A percentile compares a stretch with the other conserved stretches of the same genome.
Evolutionary conservation across 371 early-diverging fungal species (phyloP).

Genomic region (Dichotomocladium elegans): DNA sequence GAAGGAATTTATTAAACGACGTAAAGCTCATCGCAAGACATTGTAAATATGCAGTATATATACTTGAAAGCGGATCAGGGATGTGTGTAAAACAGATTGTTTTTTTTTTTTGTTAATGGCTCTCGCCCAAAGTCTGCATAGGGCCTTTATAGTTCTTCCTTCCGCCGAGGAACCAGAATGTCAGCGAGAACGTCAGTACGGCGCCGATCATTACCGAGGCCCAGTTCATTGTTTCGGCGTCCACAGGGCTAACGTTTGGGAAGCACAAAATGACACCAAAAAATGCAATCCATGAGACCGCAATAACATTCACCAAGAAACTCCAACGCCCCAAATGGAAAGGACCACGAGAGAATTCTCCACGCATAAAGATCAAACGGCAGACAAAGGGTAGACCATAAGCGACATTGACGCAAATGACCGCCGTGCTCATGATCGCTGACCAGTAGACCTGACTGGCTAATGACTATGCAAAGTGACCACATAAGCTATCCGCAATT

Average conservation of each 20-base stretch:
- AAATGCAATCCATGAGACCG: conserved; percentile 23
- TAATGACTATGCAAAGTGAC: conserved; percentile 8
- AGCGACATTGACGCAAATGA: conserved; percentile 17
- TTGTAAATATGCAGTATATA: too few species aligned
- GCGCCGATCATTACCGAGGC: conserved; percentile 21
- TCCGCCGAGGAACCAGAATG: conserved; percentile 20
- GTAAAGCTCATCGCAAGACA: too few species aligned
- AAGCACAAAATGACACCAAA: conserved; percentile 22
- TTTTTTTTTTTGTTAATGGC: too few species aligned
- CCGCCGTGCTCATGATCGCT: conserved; percentile 19
- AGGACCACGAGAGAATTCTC: conserved; percentile 12
- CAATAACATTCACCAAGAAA: conserved; percentile 18
- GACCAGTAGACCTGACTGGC: conserved; percentile 19
- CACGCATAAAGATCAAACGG: conserved; percentile 20
- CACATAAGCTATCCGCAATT: too few species aligned
- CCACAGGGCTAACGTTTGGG: conserved; percentile 14
- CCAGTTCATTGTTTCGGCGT: conserved; percentile 20
- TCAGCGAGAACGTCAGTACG: conserved; percentile 12
- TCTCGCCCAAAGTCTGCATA: conserved; percentile 23
- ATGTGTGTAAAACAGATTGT: too few species aligned
- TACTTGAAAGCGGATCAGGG: too few species aligned
- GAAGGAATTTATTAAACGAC: too few species aligned
- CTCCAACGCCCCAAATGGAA: conserved; percentile 18
- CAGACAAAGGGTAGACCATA: conserved; percentile 26
- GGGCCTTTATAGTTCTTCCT: conserved; percentile 20